These are phyloP conservation scores for Kalmusia sp. DNA, from an alignment of 2,329 filamentous ascomycete genomes.

Conservation along the genomic window DNA sequence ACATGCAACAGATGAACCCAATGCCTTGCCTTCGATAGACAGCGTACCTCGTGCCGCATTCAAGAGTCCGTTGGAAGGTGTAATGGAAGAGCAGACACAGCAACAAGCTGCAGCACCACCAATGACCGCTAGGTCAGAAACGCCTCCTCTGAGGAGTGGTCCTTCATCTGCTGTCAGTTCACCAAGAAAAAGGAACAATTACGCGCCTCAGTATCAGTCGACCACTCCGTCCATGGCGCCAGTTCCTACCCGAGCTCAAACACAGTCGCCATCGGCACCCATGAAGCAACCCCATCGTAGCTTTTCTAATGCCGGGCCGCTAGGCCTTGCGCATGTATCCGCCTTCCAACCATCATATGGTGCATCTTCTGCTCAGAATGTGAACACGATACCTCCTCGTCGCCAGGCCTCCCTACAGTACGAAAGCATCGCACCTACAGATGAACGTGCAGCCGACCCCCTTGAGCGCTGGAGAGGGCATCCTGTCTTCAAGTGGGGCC, in stretches of 20 bases:
- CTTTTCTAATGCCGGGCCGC: conserved; percentile 52
- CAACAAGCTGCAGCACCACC: conserved; percentile 19
- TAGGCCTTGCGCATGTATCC: conserved; percentile 39
- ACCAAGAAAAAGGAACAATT: conserved; percentile 47
- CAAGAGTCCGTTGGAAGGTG: conserved; percentile 39
- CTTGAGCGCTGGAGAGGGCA: conserved; percentile 90
- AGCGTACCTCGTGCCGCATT: conserved; percentile 31
- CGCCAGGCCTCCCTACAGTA: conserved; percentile 57
- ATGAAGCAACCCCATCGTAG: conserved; percentile 56
- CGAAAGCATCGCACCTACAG: conserved; percentile 63
- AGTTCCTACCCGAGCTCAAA: conserved; percentile 54
- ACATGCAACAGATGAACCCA: conserved; percentile 15
- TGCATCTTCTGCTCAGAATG: conserved; percentile 13
- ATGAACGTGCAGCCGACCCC: conserved; percentile 70
- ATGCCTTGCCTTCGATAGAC: conserved; percentile 37
- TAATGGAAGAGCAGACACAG: conserved; percentile 38
- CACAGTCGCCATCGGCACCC: conserved; percentile 65
- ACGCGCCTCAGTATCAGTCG: conserved; percentile 59
- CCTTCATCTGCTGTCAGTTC: conserved; percentile 46
- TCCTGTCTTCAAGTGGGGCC: conserved; percentile 86
- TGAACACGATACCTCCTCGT: conserved; percentile 41
- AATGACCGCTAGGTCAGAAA: no score
- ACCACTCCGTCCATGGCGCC: conserved; percentile 13
- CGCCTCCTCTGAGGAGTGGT: conserved; percentile 33
- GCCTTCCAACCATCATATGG: conserved; percentile 18